Evolutionary conservation across 768 basidiomycete genomes (phyloP).

Genomic region (Lyophyllum decastes): DNA sequence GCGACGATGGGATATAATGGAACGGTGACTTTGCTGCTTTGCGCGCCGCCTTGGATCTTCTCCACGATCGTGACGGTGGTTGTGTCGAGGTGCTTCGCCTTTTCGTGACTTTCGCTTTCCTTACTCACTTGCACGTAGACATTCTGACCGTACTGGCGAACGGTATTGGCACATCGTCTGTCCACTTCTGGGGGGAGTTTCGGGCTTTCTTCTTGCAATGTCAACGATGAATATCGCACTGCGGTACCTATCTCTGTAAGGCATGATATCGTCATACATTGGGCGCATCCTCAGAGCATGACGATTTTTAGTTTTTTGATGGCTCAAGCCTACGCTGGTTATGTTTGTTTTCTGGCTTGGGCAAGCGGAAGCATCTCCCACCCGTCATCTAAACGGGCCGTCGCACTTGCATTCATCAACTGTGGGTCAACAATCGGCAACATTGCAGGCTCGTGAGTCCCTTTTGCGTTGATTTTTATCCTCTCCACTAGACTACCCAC

Average conservation of each 20-base stretch:
- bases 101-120: not conserved
- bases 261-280: constrained; percentile 2
- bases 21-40: constrained; percentile 71
- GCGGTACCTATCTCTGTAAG: constrained; percentile 72
- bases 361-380: constrained; percentile 60
- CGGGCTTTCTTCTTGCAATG: constrained; percentile 76
- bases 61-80: constrained; percentile 60
- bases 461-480: constrained; percentile 6
- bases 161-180: constrained; percentile 69
- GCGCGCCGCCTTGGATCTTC: constrained; percentile 81
- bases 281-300: not conserved
- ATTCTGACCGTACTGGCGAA: constrained; percentile 77
- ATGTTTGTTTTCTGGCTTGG: constrained; percentile 61
- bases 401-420: constrained; percentile 79
- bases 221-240: constrained; percentile 68
- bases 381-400: constrained; percentile 81
- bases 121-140: constrained; percentile 36
- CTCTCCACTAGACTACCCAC: constrained; percentile 8
- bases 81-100: constrained; percentile 40
- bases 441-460: constrained; percentile 75
- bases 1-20: constrained; percentile 69
- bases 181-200: constrained; percentile 61
- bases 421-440: constrained; percentile 85
- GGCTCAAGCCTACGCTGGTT: constrained; percentile 76
- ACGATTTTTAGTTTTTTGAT: constrained; percentile 56